phyloP scores from a whole-genome alignment of 345 rosid species.

The Reutealis trisperma region DNA sequence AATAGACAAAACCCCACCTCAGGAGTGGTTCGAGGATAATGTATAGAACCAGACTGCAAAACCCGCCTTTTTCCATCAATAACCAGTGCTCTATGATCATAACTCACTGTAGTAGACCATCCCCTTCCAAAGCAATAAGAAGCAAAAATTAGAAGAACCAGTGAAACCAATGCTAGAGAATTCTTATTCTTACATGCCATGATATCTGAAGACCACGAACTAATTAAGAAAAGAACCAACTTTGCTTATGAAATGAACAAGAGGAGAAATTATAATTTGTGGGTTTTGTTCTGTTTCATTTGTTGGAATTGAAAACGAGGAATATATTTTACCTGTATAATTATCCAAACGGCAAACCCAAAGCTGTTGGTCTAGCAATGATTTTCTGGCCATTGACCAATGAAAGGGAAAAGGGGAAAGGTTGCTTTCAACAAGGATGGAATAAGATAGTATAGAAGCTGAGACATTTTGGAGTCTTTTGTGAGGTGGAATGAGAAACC shows the following conservation, averaged over 20 bases:
- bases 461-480: neutral
- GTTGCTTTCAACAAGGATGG: neutral
- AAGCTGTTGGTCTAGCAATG: constrained; percentile 2
- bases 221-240: neutral
- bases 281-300: constrained; percentile 18
- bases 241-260: neutral
- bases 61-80: constrained; percentile 63
- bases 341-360: constrained; percentile 8
- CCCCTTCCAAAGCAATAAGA: constrained; percentile 29
- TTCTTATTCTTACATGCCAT: constrained; percentile 29
- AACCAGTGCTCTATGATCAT: constrained; percentile 59
- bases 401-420: constrained; percentile 1
- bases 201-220: constrained; percentile 9
- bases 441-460: neutral
- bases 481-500: neutral
- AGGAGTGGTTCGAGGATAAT: constrained; percentile 58
- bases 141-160: constrained; percentile 25
- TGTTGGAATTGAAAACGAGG: constrained; percentile 8
- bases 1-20: constrained; percentile 38
- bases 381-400: neutral
- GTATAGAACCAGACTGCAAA: constrained; percentile 66
- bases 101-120: constrained; percentile 38
- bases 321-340: constrained; percentile 1
- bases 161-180: constrained; percentile 16
- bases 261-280: neutral